Evolutionary conservation across 768 basidiomycete species (phyloP), one percentile per base, ranked within the genome.

Genomic region (Mycena crocata): DNA sequence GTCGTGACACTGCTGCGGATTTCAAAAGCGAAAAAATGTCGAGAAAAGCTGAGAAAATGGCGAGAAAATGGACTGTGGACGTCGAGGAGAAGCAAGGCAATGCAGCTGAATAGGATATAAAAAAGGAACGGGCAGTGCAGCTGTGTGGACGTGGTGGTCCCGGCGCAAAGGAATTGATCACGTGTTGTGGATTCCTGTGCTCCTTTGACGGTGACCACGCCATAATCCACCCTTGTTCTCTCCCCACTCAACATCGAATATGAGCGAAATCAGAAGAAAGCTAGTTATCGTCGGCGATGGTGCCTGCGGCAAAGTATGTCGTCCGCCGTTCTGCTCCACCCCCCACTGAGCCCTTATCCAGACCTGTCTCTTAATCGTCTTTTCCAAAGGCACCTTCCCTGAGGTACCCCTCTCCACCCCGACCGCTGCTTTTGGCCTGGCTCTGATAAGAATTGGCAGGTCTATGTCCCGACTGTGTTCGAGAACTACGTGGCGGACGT

Each of bases 401-500:
- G 95, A 96, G 90, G 94, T 95, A 73, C 62, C 83, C 78, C 23
- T 52, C 59, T 64, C 57, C 24, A 55, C 28, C 5, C 28, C 19
- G 44, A n/a, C 26, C 44, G 48, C 57, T 17, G n/a, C 31, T n/a
- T 10, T 12, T 24, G 26, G 32, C 30, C 44, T 34, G 31, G 57
- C 42, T 10, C 57, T 34, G 62, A 56, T 61, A 14, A 44, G 28
- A 10, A 10, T 42, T 62, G 34, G 9, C 72, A 99, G 97, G 98
- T 99, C 73, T 99, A 99, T 78, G 96, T 99, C 69, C 98, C 98
- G 54, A 99, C 98, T 64, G 98, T 99, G 56, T 99, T 99, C 73
- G 98, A 99, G 87, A 98, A 98, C 89, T 98, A 98, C 80, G 97
- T 98, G 61, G 97, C 97, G 72, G 96, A 99, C 79, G 96, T 99